Evolutionary conservation across 2,329 filamentous ascomycete genomes (phyloP), one percentile per base, ranked within the genome.

Genomic region (Penicillium sumatraense): DNA sequence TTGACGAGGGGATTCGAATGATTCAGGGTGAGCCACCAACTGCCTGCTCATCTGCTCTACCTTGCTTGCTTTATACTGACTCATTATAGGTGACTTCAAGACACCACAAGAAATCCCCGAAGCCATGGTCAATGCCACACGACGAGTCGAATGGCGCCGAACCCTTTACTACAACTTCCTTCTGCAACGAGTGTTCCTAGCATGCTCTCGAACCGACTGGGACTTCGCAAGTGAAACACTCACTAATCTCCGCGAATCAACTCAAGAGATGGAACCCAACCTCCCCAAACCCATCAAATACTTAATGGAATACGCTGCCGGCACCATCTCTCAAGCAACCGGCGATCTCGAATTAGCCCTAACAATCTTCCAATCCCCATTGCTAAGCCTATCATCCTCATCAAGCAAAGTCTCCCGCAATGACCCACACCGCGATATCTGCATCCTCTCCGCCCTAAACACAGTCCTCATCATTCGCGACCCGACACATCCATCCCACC

Each of bases 251-350:
- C 78, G 82, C 49, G 72, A 68, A 49, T 75, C 80, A 70, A 58
- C 75, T 65, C 57, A 78, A 77, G 68, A 76, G 68, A 59, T 79
- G 78, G 73, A 56, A 56, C 65, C 78, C 29, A 65, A 67, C 9
- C 67, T 75, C 20, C 66, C 74, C 2, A 71, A 73, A 13, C 66
- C 71, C 2, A 80, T 86, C 31, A 71, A 73, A 21, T 76, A 85
- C 29, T 79, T 90, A 41, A 80, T 84, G 6, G 77, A 84, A 40
- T 97, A 97, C 72, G 84, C 96, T 16, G 80, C 82, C 1, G 93
- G 89, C 0, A 83, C 90, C 7, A 89, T 91, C 63, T 80, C 86
- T 49, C 93, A 97, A 76, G 90, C 88, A 16, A 87, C 82, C 5
- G 92, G 91, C 14, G 82, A 91, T 59, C 80, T 95, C 1, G 77